These are phyloP conservation scores for Raffaelea ambrosiae DNA, from an alignment of 2,329 filamentous ascomycete species.

Conservation along the genomic window DNA sequence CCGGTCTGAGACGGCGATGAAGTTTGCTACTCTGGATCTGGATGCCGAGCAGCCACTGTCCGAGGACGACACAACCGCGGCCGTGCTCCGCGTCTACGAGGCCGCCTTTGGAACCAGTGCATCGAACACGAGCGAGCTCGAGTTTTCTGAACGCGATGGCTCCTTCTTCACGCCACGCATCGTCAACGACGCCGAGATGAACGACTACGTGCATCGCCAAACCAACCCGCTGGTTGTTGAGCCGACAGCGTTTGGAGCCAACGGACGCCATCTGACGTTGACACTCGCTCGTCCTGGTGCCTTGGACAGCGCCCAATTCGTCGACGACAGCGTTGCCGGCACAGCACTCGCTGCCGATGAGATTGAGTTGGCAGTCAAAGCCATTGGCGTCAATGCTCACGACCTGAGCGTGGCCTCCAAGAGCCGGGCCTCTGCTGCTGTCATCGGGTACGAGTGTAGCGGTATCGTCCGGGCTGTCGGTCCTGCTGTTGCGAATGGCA, in stretches of 20 bases:
- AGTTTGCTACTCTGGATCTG: slow-evolving; percentile 36
- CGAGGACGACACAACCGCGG: slow-evolving; percentile 15
- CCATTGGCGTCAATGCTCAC: slow-evolving; percentile 29
- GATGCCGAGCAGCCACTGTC: slow-evolving; percentile 21
- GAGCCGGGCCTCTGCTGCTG: slow-evolving; percentile 21
- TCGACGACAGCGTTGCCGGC: slow-evolving; percentile 23
- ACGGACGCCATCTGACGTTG: slow-evolving; percentile 24
- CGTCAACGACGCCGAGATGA: slow-evolving; percentile 30
- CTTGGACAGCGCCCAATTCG: slow-evolving; percentile 30
- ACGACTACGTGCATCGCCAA: slow-evolving; percentile 33
- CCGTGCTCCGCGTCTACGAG: slow-evolving; percentile 24
- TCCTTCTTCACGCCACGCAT: slow-evolving; percentile 30
- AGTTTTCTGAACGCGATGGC: slow-evolving; percentile 31
- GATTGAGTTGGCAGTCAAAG: slow-evolving; percentile 33
- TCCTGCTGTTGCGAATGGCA: slow-evolving; percentile 9
- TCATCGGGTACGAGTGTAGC: slow-evolving; percentile 31
- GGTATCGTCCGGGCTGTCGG: slow-evolving; percentile 23
- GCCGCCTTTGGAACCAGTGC: slow-evolving; percentile 24
- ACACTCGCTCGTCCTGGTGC: slow-evolving; percentile 29
- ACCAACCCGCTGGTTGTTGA: slow-evolving; percentile 29
- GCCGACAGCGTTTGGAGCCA: slow-evolving; percentile 29
- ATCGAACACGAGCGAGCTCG: slow-evolving; percentile 27
- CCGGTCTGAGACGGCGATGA: slow-evolving; percentile 36
- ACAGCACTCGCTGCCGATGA: slow-evolving; percentile 23
- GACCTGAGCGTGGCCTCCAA: slow-evolving; percentile 26